Evolutionary conservation across 176 grass and related monocot genomes (phyloP).

Genomic region (Miscanthus lutarioriparius): DNA sequence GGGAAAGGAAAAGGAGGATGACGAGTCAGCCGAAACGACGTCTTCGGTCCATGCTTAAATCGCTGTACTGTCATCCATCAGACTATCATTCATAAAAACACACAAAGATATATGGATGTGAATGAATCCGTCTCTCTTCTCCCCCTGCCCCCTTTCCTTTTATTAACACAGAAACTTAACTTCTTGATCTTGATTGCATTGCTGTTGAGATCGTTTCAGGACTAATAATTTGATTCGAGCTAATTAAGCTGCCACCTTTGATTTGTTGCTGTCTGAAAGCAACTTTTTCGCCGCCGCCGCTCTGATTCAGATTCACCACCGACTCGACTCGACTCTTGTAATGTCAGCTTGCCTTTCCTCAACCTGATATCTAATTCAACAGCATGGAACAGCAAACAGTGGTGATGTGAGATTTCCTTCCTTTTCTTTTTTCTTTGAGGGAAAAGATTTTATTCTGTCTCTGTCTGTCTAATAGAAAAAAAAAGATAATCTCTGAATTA

Average conservation of each 20-base stretch:
- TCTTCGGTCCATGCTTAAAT: constrained; percentile 30
- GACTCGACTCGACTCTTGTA: not conserved
- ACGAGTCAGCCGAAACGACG: constrained; percentile 18
- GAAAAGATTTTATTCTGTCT: not conserved
- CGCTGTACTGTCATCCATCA: not conserved
- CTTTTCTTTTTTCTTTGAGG: not conserved
- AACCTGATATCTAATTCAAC: not conserved
- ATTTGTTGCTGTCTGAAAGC: not conserved
- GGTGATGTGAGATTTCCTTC: not conserved
- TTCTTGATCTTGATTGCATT: not conserved
- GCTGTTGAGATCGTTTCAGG: not conserved
- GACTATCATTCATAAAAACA: not conserved
- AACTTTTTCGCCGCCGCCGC: not conserved
- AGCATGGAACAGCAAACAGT: not conserved
- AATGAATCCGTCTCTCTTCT: not conserved
- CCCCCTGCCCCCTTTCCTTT: not conserved
- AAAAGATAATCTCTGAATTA: not conserved
- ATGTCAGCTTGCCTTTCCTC: not conserved
- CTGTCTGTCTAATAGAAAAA: not conserved
- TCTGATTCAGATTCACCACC: not conserved
- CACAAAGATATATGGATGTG: not conserved
- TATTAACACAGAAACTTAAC: not conserved
- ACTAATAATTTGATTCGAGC: not conserved
- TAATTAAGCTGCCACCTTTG: not conserved
- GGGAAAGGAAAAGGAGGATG: not conserved